Evolutionary conservation across 2,329 filamentous ascomycete species (phyloP).

Genomic region (Arachnomyces sp.): DNA sequence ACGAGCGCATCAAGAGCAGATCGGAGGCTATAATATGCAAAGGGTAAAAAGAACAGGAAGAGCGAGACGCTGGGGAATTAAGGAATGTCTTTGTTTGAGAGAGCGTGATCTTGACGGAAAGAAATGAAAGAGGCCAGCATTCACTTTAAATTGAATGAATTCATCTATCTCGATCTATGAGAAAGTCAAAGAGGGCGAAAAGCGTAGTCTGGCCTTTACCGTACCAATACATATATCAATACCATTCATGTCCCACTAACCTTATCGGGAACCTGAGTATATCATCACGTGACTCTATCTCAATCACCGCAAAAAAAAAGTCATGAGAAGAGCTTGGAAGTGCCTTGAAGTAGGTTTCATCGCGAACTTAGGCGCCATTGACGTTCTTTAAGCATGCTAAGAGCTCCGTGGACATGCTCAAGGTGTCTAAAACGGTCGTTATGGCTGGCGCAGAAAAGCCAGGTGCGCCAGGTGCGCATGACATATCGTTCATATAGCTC

Average conservation of each 20-base stretch:
- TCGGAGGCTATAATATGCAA: background rate
- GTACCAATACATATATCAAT: conserved; percentile 9
- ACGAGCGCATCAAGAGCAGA: background rate
- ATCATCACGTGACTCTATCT: background rate
- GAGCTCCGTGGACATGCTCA: conserved; percentile 40
- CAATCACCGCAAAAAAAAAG: background rate
- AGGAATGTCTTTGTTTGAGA: background rate
- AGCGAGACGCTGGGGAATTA: background rate
- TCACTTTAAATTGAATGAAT: conserved; percentile 9
- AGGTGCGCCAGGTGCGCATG: conserved; percentile 16
- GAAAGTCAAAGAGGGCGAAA: conserved; percentile 4
- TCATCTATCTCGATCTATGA: background rate
- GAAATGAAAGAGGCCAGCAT: background rate
- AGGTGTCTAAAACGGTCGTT: conserved; percentile 37
- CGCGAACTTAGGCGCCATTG: conserved; percentile 1
- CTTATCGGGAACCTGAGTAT: background rate
- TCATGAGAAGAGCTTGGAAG: background rate
- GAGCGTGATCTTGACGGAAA: background rate
- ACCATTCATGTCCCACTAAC: background rate
- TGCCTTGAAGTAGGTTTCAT: background rate
- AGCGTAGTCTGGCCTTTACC: conserved; percentile 32
- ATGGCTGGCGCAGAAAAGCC: conserved; percentile 23
- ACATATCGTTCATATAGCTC: conserved; percentile 19
- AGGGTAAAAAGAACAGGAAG: conserved; percentile 5
- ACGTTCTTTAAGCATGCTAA: conserved; percentile 29